phyloP scores from a whole-genome alignment of 164 flowering plant genomes.

The Stephania yunnanensis region DNA sequence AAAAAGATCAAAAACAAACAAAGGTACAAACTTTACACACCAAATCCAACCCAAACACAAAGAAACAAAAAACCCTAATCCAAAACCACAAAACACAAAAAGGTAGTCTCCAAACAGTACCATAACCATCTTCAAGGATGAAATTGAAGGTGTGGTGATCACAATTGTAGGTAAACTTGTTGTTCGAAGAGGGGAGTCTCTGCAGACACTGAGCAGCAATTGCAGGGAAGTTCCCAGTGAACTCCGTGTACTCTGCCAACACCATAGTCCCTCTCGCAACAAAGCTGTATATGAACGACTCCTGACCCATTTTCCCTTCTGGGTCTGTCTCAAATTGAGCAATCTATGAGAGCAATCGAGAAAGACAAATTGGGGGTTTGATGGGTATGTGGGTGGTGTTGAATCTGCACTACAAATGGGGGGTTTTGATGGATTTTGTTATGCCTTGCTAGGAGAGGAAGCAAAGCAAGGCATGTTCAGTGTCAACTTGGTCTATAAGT shows the following conservation, averaged over 20 bases:
- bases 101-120: conserved; percentile 21
- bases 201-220: conserved; percentile 77
- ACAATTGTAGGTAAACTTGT: conserved; percentile 75
- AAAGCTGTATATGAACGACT: conserved; percentile 77
- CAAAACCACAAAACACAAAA: background rate
- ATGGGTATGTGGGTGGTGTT: too few relatives aligned
- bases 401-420: background rate
- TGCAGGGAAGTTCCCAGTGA: conserved; percentile 82
- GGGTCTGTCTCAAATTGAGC: background rate
- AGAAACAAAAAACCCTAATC: background rate
- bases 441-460: background rate
- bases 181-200: conserved; percentile 62
- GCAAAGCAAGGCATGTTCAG: background rate
- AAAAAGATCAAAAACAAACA: background rate
- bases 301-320: conserved; percentile 44
- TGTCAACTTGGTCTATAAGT: background rate
- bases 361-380: background rate
- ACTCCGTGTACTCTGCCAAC: conserved; percentile 74
- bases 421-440: background rate
- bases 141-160: conserved; percentile 80
- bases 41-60: background rate
- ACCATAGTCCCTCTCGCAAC: conserved; percentile 83
- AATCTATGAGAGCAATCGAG: background rate
- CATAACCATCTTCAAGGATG: conserved; percentile 73
- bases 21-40: background rate